Conservation (phyloP, 139 green algal genomes). For the Monoraphidium neglectum region DNA sequence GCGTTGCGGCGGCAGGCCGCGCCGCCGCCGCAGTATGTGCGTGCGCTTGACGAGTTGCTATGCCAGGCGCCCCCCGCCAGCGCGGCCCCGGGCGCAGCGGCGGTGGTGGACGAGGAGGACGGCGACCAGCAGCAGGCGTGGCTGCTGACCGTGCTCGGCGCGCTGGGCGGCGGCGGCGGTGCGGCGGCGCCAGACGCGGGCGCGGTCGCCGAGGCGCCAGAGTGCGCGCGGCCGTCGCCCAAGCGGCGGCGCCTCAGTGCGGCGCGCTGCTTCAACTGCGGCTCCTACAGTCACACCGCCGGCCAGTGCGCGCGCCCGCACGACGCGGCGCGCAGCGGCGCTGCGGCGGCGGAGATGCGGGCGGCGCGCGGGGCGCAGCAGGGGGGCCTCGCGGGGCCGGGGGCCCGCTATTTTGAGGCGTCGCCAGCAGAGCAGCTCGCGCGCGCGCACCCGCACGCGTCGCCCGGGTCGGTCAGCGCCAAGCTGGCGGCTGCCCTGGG, state of each 20-base stretch:
- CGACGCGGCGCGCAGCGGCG: constrained; percentile 11
- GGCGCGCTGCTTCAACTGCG: constrained; percentile 25
- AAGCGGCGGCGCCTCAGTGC: constrained; percentile 8
- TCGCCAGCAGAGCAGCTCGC: not conserved
- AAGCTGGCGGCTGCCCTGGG: constrained; percentile 22
- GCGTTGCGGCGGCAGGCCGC: too few relatives aligned
- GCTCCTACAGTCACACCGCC: constrained; percentile 14
- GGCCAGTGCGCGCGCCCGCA: not conserved
- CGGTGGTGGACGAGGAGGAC: too few relatives aligned
- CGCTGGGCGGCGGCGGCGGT: too few relatives aligned
- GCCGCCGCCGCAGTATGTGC: too few relatives aligned
- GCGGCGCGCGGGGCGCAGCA: not conserved
- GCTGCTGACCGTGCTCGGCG: too few relatives aligned
- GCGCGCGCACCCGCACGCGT: not conserved
- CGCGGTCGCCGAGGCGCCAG: not conserved
- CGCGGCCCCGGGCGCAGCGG: too few relatives aligned
- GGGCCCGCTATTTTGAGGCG: constrained; percentile 18
- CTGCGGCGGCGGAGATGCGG: not conserved
- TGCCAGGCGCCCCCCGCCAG: too few relatives aligned
- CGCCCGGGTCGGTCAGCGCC: constrained; percentile 5
- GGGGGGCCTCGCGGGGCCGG: not conserved
- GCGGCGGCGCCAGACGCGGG: too few relatives aligned
- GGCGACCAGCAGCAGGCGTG: too few relatives aligned
- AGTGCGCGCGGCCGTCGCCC: not conserved
- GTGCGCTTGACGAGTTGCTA: too few relatives aligned